These are phyloP conservation scores for Sesbania bispinosa DNA, from an alignment of 306 rosid species.

Conservation along the genomic window DNA sequence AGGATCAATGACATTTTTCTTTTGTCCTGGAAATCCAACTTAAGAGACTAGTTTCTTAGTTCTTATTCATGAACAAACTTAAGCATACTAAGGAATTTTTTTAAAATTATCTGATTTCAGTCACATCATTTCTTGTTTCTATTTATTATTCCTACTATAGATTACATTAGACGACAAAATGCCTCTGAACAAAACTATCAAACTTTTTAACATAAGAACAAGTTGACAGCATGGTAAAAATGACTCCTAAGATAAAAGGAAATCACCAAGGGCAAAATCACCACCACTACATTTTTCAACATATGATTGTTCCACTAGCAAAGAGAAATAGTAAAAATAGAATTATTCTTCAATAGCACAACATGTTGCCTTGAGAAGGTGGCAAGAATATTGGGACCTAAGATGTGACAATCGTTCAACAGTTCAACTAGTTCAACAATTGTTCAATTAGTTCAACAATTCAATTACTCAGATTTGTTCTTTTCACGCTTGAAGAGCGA, in stretches of 20 bases:
- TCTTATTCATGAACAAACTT: too few relatives aligned
- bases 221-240: not conserved
- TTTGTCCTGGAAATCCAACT: too few relatives aligned
- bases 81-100: too few relatives aligned
- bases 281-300: not conserved
- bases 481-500: constrained; percentile 48
- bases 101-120: too few relatives aligned
- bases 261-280: too few relatives aligned
- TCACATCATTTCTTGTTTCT: too few relatives aligned
- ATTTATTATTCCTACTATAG: too few relatives aligned
- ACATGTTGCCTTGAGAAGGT: not conserved
- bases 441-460: constrained; percentile 5
- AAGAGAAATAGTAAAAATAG: not conserved
- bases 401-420: not conserved
- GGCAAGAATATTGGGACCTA: too few relatives aligned
- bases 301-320: constrained; percentile 1
- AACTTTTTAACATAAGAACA: not conserved
- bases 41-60: too few relatives aligned
- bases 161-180: not conserved
- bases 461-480: constrained; percentile 51
- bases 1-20: too few relatives aligned
- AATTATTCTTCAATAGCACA: not conserved
- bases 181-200: too few relatives aligned
- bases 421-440: too few relatives aligned
- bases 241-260: not conserved